phyloP scores from a whole-genome alignment of 805 yeast genomes.

The Clavispora santaluciae region DNA sequence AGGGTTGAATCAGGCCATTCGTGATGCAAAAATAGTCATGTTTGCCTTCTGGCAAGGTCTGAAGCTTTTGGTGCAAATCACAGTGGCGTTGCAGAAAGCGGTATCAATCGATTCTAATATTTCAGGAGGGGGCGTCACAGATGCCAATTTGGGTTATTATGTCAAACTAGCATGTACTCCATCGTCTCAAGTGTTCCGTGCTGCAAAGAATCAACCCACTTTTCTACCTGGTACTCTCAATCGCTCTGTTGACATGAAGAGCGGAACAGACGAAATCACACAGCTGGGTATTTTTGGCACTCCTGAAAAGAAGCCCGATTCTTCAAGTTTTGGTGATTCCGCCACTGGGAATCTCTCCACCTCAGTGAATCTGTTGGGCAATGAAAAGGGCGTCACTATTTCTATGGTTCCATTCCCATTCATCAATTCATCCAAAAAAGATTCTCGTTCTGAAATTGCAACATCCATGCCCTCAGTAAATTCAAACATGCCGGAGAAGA shows the following conservation, averaged over 20 bases:
- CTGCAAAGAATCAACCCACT: neutral
- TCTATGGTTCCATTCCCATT: neutral
- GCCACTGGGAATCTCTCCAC: neutral
- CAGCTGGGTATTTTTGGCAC: too few relatives aligned
- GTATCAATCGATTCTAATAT: neutral
- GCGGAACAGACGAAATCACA: too few relatives aligned
- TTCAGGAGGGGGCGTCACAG: neutral
- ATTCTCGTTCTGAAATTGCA: too few relatives aligned
- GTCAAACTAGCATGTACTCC: neutral
- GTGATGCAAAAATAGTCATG: constrained; percentile 31
- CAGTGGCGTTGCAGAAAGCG: neutral
- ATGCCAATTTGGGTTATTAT: neutral
- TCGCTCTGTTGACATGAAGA: too few relatives aligned
- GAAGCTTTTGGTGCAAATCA: constrained; percentile 7
- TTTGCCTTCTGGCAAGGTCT: constrained; percentile 31
- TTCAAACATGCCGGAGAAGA: neutral
- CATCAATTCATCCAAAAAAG: neutral
- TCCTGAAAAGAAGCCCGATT: too few relatives aligned
- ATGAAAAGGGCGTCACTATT: neutral
- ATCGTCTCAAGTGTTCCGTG: neutral
- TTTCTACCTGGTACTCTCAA: too few relatives aligned
- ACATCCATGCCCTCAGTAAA: neutral
- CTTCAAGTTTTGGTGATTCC: neutral
- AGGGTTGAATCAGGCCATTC: constrained; percentile 25
- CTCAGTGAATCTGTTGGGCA: neutral